Evolutionary conservation across 768 basidiomycete species (phyloP).

Genomic region (Strobilomyces echinocephalus): DNA sequence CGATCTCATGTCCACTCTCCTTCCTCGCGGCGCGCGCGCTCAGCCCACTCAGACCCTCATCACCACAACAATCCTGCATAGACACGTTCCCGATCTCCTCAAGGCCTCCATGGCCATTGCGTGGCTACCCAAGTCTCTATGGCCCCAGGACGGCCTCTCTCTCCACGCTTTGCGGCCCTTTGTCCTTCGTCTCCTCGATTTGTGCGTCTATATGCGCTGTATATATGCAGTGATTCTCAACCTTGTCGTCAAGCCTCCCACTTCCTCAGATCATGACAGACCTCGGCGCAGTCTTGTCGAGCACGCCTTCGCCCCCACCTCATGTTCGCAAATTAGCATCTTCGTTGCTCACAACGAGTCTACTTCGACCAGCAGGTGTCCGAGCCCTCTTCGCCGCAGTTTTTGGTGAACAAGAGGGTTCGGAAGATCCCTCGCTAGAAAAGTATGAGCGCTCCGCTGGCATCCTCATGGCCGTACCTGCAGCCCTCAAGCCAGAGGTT

Average conservation of each 20-base stretch:
- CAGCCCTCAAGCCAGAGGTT: constrained; percentile 52
- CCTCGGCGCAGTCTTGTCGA: constrained; percentile 56
- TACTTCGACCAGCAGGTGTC: constrained; percentile 68
- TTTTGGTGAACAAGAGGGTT: constrained; percentile 55
- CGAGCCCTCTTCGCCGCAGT: constrained; percentile 64
- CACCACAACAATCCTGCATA: constrained; percentile 51
- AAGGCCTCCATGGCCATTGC: constrained; percentile 59
- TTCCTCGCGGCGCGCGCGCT: constrained; percentile 48
- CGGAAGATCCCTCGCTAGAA: constrained; percentile 53
- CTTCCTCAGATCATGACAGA: constrained; percentile 62
- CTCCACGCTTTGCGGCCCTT: constrained; percentile 47
- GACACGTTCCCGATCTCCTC: constrained; percentile 56
- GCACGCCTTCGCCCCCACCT: constrained; percentile 34
- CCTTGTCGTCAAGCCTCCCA: constrained; percentile 41
- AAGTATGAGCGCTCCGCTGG: constrained; percentile 71
- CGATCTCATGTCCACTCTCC: constrained; percentile 46
- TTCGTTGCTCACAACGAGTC: constrained; percentile 62
- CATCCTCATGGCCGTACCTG: constrained; percentile 61
- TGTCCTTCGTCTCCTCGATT: constrained; percentile 52
- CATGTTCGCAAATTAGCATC: constrained; percentile 59
- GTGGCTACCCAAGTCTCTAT: constrained; percentile 61
- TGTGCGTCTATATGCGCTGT: constrained; percentile 44
- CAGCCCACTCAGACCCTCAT: constrained; percentile 55
- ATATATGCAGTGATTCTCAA: constrained; percentile 8
- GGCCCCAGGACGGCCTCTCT: constrained; percentile 35